Conservation (phyloP, 2,329 filamentous ascomycete species). For the Xylariales sp. region DNA sequence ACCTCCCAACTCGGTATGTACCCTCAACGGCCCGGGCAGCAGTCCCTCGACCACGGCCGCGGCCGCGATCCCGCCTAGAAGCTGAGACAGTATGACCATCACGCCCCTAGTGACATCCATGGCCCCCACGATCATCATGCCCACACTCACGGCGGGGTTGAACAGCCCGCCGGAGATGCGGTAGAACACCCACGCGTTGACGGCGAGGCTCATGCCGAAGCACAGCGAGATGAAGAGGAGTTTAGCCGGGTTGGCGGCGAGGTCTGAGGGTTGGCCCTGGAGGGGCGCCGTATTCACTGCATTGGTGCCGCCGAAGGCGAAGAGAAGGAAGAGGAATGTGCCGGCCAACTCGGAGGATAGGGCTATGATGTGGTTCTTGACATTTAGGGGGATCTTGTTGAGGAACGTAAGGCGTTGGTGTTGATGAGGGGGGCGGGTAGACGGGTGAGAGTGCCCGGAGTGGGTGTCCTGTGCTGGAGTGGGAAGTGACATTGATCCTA, state of each 20-base stretch:
- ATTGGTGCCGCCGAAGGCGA: conserved; percentile 29
- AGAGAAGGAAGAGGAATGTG: conserved; percentile 29
- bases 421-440: no score
- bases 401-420: background rate
- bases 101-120: conserved; percentile 31
- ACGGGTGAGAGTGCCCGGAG: no score
- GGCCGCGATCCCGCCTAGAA: conserved; percentile 44
- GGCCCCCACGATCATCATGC: conserved; percentile 42
- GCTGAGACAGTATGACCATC: conserved; percentile 41
- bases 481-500: no score
- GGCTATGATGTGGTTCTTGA: conserved; percentile 25
- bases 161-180: conserved; percentile 31
- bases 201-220: conserved; percentile 33
- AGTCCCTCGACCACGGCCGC: conserved; percentile 42
- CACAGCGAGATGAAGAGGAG: conserved; percentile 31
- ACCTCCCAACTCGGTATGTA: conserved; percentile 40
- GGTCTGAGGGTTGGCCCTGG: conserved; percentile 14
- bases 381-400: conserved; percentile 12
- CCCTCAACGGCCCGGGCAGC: conserved; percentile 42
- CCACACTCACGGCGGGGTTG: conserved; percentile 36
- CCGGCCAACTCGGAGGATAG: conserved; percentile 26
- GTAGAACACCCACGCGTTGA: conserved; percentile 41
- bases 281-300: conserved; percentile 22
- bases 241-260: conserved; percentile 17
- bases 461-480: no score